Evolutionary conservation across 2,329 filamentous ascomycete genomes (phyloP), one percentile per base, ranked within the genome.

Genomic region (Trichothecium roseum): DNA sequence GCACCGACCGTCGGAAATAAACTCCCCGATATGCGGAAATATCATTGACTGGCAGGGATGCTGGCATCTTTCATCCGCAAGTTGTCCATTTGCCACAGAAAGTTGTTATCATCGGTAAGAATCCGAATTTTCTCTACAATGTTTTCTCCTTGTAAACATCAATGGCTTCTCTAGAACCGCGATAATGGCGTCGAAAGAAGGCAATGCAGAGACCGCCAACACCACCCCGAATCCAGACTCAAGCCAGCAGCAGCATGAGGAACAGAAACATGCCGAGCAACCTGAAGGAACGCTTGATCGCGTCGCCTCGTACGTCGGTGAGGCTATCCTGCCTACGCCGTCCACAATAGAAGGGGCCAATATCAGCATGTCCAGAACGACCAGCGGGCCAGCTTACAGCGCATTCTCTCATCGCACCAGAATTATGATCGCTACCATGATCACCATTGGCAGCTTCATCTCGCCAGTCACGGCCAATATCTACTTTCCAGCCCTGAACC

Each of bases 391-490:
- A 12, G 49, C 57, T 4, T 62, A 61, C 42, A 58, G 44, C 34
- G 51, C 53, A 28, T 60, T 61, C 41, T 46, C 54, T 5, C 45
- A 14, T 5, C 39, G 45, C 10, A 66, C 61, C 44, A 74, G 66
- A 48, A 51, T 59, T 43, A 74, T 68, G 59, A 67, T 78, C 39
- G 59, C 69, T 24, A 45, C 54, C 34, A 68, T 78, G 64, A 67
- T 70, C 37, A 63, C 64, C 24, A 47, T 67, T 30, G 64, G 68
- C 8, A 67, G 68, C 45, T 68, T 73, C 43, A 59, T 75, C 41
- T 75, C 71, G 5, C 72, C 72, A 3, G 65, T 74, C 52, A 73
- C 71, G 1, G 74, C 72, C 40, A 77, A 76, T 45, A 71, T 79
- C 32, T 75, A 67, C 46, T 63, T 64, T 34, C 63, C 63, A 3